Base-by-base conservation (phyloP, 352 stramenopile species). In the Phytophthora tubulina region DNA sequence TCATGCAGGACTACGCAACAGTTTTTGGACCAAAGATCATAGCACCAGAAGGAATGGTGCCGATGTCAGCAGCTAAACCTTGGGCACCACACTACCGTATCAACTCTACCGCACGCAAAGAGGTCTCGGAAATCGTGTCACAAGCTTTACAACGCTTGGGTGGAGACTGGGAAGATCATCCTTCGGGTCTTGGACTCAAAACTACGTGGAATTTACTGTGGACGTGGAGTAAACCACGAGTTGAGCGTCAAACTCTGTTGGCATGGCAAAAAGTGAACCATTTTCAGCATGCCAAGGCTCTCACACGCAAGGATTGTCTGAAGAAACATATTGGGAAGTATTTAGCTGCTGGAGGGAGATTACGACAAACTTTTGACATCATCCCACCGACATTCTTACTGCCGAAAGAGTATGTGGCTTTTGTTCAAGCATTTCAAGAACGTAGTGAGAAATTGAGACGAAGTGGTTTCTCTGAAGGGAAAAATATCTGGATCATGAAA, bases 401-500 rank as follows among this genome's bases (percentile, higher is more conserved):
- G 27, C 96, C 96, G 4, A 86, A 98, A 45, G 94, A 99, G 64
- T 98, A 98, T 64, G 87, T 96, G 0, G 75, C 76, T 53, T 98
- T 98, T 50, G 88, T 98, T 1, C 75, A 94, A 45, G 87, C 89
- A 3, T 98, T 96, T 55, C 87, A 94, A 50, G 80, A 82, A 17
- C 81, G 85, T 9, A 61, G 62, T 31, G 70, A 72, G 15, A 36
- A 30, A 30, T 65, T 89, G 17, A 17, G 46, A 9, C 21, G 17
- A 9, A 50, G 44, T 48, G 53, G 55, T 3, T 53, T 55, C 4
- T 61, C 55, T 0, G 21, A 67, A 11, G 61, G 33, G n/a, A 86
- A 89, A 42, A 98, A 97, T 51, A 87, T 97, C 53, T 99, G 95
- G 96, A 98, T 99, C 71, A 93, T 98, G 78, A 99, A 99, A 59